Evolutionary conservation across 2,329 filamentous ascomycete species (phyloP).

Genomic region (Parascedosporium putredinis): DNA sequence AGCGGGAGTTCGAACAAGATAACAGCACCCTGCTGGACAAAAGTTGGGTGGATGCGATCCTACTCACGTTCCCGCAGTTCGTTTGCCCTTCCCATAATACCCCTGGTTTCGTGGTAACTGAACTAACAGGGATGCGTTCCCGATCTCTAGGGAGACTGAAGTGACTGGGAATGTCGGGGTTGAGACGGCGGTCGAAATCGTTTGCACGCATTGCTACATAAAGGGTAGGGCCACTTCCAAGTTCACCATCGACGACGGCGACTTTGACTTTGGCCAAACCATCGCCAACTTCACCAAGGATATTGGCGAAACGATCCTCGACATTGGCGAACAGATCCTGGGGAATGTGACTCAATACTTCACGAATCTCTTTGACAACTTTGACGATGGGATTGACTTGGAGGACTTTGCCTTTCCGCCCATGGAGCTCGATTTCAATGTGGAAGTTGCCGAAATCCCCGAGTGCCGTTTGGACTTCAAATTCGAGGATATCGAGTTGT

Average conservation of each 20-base stretch:
- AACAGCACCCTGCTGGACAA: slow-evolving; percentile 25
- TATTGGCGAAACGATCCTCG: not conserved
- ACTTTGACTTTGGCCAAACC: slow-evolving; percentile 27
- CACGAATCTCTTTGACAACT: not conserved
- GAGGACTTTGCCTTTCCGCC: slow-evolving; percentile 19
- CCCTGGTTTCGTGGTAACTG: not conserved
- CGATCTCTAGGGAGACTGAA: not conserved
- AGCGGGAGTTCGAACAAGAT: not conserved
- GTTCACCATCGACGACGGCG: slow-evolving; percentile 28
- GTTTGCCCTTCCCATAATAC: slow-evolving; percentile 9
- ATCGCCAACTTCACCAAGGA: slow-evolving; percentile 15
- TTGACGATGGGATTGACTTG: slow-evolving; percentile 14
- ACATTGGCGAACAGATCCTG: not conserved
- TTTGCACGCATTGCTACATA: slow-evolving; percentile 39
- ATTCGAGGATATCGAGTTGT: slow-evolving; percentile 42
- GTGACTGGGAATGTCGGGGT: slow-evolving; percentile 13
- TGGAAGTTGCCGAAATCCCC: slow-evolving; percentile 31
- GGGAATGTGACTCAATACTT: not conserved
- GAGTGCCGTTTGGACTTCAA: slow-evolving; percentile 31
- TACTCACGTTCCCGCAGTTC: slow-evolving; percentile 18
- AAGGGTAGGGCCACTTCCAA: slow-evolving; percentile 33
- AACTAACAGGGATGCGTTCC: not conserved
- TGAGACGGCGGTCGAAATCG: slow-evolving; percentile 25
- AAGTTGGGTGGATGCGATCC: slow-evolving; percentile 27
- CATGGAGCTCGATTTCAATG: slow-evolving; percentile 29